phyloP scores from a whole-genome alignment of 2,329 filamentous ascomycete genomes.

The Ophiostoma montium region DNA sequence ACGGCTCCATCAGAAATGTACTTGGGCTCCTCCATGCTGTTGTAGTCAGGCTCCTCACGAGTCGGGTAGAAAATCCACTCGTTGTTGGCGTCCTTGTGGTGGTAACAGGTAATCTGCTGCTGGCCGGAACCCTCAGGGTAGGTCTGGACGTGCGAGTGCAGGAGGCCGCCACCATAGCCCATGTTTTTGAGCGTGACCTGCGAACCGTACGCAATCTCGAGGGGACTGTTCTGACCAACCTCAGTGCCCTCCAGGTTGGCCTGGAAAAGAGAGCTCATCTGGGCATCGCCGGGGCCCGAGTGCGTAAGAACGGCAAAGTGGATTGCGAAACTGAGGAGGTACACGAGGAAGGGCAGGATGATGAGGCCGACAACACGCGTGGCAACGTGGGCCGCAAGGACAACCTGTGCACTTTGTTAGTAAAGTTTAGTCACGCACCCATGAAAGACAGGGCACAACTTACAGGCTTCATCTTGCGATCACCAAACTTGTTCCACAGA shows the following conservation, averaged over 20 bases:
- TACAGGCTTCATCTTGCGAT: slow-evolving; percentile 73
- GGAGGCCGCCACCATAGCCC: slow-evolving; percentile 92
- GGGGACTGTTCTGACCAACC: slow-evolving; percentile 84
- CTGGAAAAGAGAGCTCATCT: slow-evolving; percentile 99
- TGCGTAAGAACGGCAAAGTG: slow-evolving; percentile 92
- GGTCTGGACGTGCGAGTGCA: slow-evolving; percentile 93
- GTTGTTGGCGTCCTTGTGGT: slow-evolving; percentile 99
- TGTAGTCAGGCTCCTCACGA: slow-evolving; percentile 59
- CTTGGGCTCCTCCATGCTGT: slow-evolving; percentile 54
- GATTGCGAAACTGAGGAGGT: slow-evolving; percentile 87
- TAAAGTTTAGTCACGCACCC: not conserved
- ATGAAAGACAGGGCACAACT: slow-evolving; percentile 23
- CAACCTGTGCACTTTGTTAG: slow-evolving; percentile 10
- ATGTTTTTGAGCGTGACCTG: slow-evolving; percentile 94
- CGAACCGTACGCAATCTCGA: slow-evolving; percentile 83
- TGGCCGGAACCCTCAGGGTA: slow-evolving; percentile 87
- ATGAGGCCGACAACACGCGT: slow-evolving; percentile 80
- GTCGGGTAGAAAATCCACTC: slow-evolving; percentile 99
- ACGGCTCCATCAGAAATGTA: slow-evolving; percentile 66
- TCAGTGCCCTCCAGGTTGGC: slow-evolving; percentile 89
- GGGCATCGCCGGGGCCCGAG: slow-evolving; percentile 91
- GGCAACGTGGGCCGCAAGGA: slow-evolving; percentile 53
- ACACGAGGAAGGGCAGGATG: slow-evolving; percentile 74
- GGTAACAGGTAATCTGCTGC: slow-evolving; percentile 97
- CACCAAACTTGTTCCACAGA: slow-evolving; percentile 95